Evolutionary conservation across 345 rosid species (phyloP), one percentile per base, ranked within the genome.

Genomic region (Eucalyptus pauciflora): DNA sequence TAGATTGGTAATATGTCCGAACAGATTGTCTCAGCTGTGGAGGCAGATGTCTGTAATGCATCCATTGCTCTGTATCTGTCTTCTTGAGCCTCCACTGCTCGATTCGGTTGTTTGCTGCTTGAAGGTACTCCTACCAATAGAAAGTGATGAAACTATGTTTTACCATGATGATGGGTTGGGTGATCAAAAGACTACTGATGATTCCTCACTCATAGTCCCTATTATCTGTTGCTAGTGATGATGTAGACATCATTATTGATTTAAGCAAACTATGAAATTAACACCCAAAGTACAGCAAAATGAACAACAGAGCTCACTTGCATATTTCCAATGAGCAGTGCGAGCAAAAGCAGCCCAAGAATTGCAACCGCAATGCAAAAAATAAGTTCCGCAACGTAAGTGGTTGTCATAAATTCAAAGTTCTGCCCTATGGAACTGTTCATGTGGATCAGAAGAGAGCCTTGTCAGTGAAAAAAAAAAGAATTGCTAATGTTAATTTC

Each of bases 21-120:
- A 95, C 96, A 71, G 92, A 90, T 86, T 91, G 90, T 86, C 89
- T 92, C 37, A 96, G 89, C 88, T 92, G 91, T 76, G 93, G 94
- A 4, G 97, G 98, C 8, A 94, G 93, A 60, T 94, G 93, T 37
- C 96, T 92, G 90, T 93, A 96, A 89, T 94, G 56, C 87, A 86
- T 86, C 87, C 87, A 51, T 86, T 54, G 54, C 29, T 51, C 87
- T 37, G 48, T n/a, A 86, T 96, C 97, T 88, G 94, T 92, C 90
- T 94, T 90, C 92, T 93, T 94, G 43, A 94, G 88, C 87, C 96
- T 93, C 98, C 97, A 96, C 60, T 95, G 96, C 91, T 95, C 97
- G 18, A 95, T 94, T 90, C 95, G 92, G 88, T 93, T 94, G 31
- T 94, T 94, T 48, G 94, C 93, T 7, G 95, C 94, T 91, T 96